Conservation (phyloP, 495 filamentous ascomycete genomes). For the Pyrenopolyporus hunteri region DNA sequence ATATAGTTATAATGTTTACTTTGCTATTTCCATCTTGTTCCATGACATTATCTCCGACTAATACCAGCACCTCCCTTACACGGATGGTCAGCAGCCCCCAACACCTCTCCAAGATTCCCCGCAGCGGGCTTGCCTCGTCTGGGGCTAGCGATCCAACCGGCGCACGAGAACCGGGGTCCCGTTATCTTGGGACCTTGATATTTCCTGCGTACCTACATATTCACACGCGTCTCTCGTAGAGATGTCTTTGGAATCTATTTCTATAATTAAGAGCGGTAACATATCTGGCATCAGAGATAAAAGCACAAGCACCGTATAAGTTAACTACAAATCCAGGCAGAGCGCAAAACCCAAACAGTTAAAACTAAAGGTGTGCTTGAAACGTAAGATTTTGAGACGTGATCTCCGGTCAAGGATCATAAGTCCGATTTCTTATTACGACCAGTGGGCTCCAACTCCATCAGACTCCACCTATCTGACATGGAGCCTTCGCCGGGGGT, state of each 20-base stretch:
- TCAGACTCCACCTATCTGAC: neutral
- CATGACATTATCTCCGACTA: neutral
- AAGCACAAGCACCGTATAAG: neutral
- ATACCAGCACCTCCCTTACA: neutral
- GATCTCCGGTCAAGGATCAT: conserved; percentile 1
- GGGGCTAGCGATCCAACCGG: neutral
- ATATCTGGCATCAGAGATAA: neutral
- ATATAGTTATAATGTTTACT: conserved; percentile 2
- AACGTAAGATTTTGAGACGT: neutral
- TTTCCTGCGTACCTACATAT: neutral
- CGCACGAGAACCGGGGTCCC: neutral
- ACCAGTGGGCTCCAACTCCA: neutral
- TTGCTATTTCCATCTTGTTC: neutral
- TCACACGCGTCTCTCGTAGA: neutral
- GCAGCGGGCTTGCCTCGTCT: neutral
- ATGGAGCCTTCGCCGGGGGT: too few species aligned
- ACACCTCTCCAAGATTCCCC: neutral
- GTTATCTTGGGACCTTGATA: neutral
- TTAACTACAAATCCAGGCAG: too few species aligned
- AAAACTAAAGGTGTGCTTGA: too few species aligned
- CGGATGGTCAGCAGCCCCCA: neutral
- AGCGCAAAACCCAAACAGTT: too few species aligned
- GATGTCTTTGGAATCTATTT: neutral
- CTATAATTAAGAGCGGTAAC: neutral
- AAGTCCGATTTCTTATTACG: neutral